phyloP scores from a whole-genome alignment of 2,329 filamentous ascomycete genomes.

The Diplodia intermedia region DNA sequence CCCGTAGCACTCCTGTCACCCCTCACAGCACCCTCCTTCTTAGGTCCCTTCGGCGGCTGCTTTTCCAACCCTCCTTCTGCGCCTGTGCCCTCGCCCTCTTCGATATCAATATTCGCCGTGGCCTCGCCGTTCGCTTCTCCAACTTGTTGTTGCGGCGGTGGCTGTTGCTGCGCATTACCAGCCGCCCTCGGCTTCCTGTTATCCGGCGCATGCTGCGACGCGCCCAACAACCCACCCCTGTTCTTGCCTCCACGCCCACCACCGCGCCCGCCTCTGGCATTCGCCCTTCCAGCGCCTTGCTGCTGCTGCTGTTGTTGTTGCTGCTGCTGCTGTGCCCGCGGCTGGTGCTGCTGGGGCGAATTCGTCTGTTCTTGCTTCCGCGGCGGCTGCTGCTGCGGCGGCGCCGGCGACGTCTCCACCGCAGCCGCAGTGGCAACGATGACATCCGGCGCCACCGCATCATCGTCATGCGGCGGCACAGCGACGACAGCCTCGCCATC shows the following conservation, averaged over 20 bases:
- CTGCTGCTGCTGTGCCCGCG: slow-evolving; percentile 34
- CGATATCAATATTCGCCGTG: slow-evolving; percentile 34
- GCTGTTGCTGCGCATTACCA: not conserved
- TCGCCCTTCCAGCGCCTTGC: slow-evolving; percentile 34
- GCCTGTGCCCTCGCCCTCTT: slow-evolving; percentile 36
- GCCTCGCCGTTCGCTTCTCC: slow-evolving; percentile 34
- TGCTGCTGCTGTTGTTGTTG: not conserved
- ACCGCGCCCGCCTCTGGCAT: slow-evolving; percentile 37
- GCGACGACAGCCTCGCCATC: not conserved
- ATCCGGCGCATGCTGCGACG: slow-evolving; percentile 22
- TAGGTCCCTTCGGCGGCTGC: slow-evolving; percentile 32
- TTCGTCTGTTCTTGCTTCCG: not conserved
- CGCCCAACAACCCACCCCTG: slow-evolving; percentile 31
- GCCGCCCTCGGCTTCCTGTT: not conserved
- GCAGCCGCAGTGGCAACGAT: not conserved
- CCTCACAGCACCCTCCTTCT: slow-evolving; percentile 52
- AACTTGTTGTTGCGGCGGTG: slow-evolving; percentile 32
- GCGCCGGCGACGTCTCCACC: not conserved
- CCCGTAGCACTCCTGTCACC: slow-evolving; percentile 63
- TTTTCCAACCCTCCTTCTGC: slow-evolving; percentile 37
- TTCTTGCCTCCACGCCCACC: slow-evolving; percentile 34
- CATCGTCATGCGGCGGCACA: not conserved
- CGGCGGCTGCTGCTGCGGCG: not conserved
- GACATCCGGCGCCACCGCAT: not conserved
- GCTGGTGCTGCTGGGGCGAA: not conserved